Base-by-base conservation (phyloP, 495 filamentous ascomycete species). In the Aspergillus heteromorphus region DNA sequence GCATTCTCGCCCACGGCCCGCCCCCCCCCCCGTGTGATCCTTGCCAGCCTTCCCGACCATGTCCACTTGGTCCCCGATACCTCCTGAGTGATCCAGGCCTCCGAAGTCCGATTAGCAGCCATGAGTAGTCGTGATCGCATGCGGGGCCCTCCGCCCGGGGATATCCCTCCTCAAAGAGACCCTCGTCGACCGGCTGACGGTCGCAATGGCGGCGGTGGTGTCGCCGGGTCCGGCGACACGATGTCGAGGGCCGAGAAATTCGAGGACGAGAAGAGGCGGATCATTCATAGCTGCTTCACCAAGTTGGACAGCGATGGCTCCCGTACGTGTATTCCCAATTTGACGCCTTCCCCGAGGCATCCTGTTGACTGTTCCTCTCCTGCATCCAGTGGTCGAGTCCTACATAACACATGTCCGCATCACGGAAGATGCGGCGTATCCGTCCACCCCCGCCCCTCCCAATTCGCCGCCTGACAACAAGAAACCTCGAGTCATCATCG, bases 331-430 rank as follows among this genome's bases (percentile, higher is more conserved):
- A 25, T 34, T 11, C 4, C 23, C 48, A 31, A 20, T 11, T 5
- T 21, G 40, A 4, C 20, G 36, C 45, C 31, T 18, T 54, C 27
- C 45, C 23, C 17, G n/a, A 29, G 27, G 16, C 27, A 17, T 16
- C 25, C 23, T 45, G 40, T 58, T 70, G 23, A 69, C 54, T 10
- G 13, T 55, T 38, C 48, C 30, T 18, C 48, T 48, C 11, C 34
- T 20, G 23, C 20, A 21, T 51, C 25, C 63, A 95, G 91, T 88
- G 57, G 77, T 85, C 54, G 93, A 98, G 72, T 96, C 91, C 47
- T 98, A 98, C 75, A 98, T 98, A 58, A 98, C 92, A 7, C 93
- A 98, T 67, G 91, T 97, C 55, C 83, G 84, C 57, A 87, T 98
- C 59, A 81, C 79, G 41, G 93, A 98, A 73, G 95, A 90, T 75